Base-by-base conservation (phyloP, 108 stramenopile species). In the Fragilaria radians region DNA sequence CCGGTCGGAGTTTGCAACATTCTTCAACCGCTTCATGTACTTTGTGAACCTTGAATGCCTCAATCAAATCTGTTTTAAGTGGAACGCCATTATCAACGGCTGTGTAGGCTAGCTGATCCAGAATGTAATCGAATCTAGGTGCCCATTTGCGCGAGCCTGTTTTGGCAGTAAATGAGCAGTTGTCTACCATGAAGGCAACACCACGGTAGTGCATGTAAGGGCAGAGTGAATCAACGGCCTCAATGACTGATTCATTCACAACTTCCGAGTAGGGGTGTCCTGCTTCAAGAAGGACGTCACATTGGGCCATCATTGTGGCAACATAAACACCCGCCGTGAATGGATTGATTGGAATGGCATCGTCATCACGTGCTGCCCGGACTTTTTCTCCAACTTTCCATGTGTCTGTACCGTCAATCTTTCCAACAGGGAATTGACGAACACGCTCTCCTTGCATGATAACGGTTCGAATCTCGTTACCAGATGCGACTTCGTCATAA, bases 131-230 rank as follows among this genome's bases (percentile, higher is more conserved):
- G 70, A 98, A 98, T 56, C 95, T 86, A 47, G 97, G 97, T 22
- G 95, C 97, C 97, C 97, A 98, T 77, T 98, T 98, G 55, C 97
- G 72, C 5, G 91, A 94, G 59, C 97, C 97, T 45, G 95, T 92
- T 83, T 96, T 94, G 64, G 97, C 97, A 47, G 97, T 98, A 84
- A 94, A 95, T 46, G 94, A 96, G 88, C 97, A 98, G 87, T 98
- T 98, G 74, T 98, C 97, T 52, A 98, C 97, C 97, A 98, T 98
- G 85, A 96, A 96, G 54, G 97, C 93, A 70, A 98, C 92, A 17
- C 97, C 95, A 64, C 89, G 76, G 90, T 95, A 95, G 89, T 98
- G 97, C 97, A 96, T 98, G 91, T 98, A 98, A 19, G 97, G 97
- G 74, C 94, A 94, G 46, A 98, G 74, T 32, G 95, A 96, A 73